Conservation (phyloP, 352 stramenopile genomes). For the Globisporangium irregulare region DNA sequence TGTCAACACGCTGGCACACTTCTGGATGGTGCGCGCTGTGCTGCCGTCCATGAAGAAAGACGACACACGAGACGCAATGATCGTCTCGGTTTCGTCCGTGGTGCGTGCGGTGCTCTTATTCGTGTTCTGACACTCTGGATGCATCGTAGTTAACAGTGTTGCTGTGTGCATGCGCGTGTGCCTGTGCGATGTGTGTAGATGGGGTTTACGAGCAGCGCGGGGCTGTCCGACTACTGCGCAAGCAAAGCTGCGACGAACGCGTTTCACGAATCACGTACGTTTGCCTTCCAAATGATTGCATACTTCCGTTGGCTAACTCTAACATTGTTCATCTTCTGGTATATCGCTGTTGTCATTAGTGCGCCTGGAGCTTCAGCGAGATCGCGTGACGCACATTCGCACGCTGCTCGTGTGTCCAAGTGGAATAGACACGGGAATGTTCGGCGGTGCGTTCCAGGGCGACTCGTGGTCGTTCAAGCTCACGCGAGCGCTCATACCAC, state of each 20-base stretch:
- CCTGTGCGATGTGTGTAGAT: slow-evolving; percentile 32
- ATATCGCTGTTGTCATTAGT: slow-evolving; percentile 31
- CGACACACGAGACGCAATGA: slow-evolving; percentile 28
- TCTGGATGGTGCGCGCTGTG: slow-evolving; percentile 62
- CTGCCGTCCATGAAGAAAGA: slow-evolving; percentile 63
- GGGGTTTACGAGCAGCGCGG: slow-evolving; percentile 59
- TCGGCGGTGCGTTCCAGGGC: slow-evolving; percentile 47
- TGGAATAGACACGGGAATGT: slow-evolving; percentile 78
- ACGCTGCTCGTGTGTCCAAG: slow-evolving; percentile 77
- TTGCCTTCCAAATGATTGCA: neutral
- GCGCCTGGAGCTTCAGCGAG: slow-evolving; percentile 66
- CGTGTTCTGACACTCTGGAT: neutral
- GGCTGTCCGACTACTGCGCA: slow-evolving; percentile 72
- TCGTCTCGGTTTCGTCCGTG: slow-evolving; percentile 78
- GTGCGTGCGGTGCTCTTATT: slow-evolving; percentile 19
- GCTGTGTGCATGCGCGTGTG: neutral
- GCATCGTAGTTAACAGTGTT: neutral
- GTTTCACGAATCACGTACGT: slow-evolving; percentile 54
- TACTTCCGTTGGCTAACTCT: neutral
- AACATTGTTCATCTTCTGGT: neutral
- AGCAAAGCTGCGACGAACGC: slow-evolving; percentile 73
- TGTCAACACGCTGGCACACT: slow-evolving; percentile 71
- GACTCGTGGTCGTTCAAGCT: slow-evolving; percentile 36
- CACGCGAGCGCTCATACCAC: slow-evolving; percentile 43
- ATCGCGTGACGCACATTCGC: slow-evolving; percentile 49